These are phyloP conservation scores for Chlorophyllum brunneum DNA, from an alignment of 768 basidiomycete species.

Conservation along the genomic window DNA sequence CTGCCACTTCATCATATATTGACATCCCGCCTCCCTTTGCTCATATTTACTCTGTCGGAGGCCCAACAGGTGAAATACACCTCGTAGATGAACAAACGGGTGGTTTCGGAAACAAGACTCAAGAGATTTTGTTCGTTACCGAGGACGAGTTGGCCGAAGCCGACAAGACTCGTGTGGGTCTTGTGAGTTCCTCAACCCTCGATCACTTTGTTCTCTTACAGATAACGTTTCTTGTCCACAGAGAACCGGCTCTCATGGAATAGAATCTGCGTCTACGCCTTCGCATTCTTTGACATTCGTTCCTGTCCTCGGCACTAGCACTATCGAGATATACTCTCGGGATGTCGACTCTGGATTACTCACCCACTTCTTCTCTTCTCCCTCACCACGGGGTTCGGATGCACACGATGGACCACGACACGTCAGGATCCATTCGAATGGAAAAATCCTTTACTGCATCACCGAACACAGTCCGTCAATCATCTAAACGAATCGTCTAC, in stretches of 20 bases:
- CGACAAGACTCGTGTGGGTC: conserved; percentile 47
- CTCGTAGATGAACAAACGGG: conserved; percentile 30
- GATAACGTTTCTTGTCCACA: conserved; percentile 15
- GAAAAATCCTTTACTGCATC: conserved; percentile 45
- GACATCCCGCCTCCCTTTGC: conserved; percentile 43
- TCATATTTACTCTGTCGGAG: conserved; percentile 46
- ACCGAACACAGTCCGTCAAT: conserved; percentile 45
- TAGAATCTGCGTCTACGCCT: conserved; percentile 39
- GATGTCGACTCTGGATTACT: conserved; percentile 29
- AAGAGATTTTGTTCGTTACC: conserved; percentile 45
- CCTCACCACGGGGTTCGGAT: conserved; percentile 33
- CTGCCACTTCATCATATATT: conserved; percentile 54
- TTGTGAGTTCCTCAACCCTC: conserved; percentile 28
- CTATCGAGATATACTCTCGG: conserved; percentile 43
- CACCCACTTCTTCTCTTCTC: conserved; percentile 31
- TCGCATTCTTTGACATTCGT: conserved; percentile 36
- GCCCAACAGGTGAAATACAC: conserved; percentile 49
- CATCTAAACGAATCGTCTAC: neutral
- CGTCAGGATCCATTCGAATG: conserved; percentile 49
- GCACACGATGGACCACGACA: conserved; percentile 48
- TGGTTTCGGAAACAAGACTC: conserved; percentile 38
- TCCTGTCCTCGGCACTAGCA: conserved; percentile 45
- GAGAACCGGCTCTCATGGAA: conserved; percentile 49
- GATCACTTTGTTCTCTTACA: neutral
- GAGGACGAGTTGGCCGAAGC: conserved; percentile 36